Evolutionary conservation across 768 basidiomycete species (phyloP).

Genomic region (Coprinopsis sp.): DNA sequence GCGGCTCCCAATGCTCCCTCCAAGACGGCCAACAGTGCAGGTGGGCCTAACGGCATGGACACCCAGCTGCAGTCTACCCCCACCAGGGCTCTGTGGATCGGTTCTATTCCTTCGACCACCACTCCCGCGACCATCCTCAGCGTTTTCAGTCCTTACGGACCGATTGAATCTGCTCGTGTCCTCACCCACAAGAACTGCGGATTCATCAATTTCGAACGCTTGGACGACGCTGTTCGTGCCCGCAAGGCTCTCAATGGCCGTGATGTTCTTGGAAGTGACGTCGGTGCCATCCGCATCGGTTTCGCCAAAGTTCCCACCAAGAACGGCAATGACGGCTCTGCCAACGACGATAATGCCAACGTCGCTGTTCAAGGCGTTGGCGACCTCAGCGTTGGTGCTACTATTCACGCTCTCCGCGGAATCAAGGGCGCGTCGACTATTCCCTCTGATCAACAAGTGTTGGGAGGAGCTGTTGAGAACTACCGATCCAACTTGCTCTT

Average conservation of each 20-base stretch:
- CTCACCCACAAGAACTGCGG: conserved; percentile 97
- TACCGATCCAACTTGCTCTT: conserved; percentile 88
- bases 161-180: conserved; percentile 94
- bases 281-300: conserved; percentile 94
- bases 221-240: conserved; percentile 95
- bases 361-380: conserved; percentile 78
- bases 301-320: conserved; percentile 96
- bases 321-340: conserved; percentile 62
- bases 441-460: conserved; percentile 89
- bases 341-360: conserved; percentile 57
- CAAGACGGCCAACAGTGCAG: conserved; percentile 44
- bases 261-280: conserved; percentile 93
- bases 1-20: conserved; percentile 54
- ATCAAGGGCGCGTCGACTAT: conserved; percentile 92
- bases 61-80: conserved; percentile 87
- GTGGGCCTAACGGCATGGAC: conserved; percentile 66
- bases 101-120: conserved; percentile 92
- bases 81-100: conserved; percentile 96
- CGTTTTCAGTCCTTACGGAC: conserved; percentile 95
- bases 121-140: conserved; percentile 92
- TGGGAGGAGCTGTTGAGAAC: conserved; percentile 89
- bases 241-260: conserved; percentile 94
- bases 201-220: conserved; percentile 94
- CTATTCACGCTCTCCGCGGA: conserved; percentile 80
- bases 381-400: conserved; percentile 80